Percentiles rank a stretch among this genome's conserved stretches.
These are phyloP conservation scores for Kodamaea sp. DNA, from an alignment of 1,139 yeast genomes.

Conservation along the genomic window DNA sequence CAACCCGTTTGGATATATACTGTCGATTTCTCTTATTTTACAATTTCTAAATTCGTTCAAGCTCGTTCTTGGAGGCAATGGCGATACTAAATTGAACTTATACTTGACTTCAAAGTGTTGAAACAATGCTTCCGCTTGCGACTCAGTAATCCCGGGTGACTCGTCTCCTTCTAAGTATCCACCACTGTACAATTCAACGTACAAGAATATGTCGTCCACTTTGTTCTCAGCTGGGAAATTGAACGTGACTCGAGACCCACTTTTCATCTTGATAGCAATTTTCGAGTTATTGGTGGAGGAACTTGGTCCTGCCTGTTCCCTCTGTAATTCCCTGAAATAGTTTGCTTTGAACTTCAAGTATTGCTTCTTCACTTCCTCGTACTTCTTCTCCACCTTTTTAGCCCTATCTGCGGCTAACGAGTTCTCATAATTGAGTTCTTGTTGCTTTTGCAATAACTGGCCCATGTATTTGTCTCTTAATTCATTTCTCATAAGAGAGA, in stretches of 20 bases:
- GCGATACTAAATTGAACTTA: conserved; percentile 36
- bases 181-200: conserved; percentile 44
- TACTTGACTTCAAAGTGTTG: conserved; percentile 26
- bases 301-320: neutral
- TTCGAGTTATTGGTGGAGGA: conserved; percentile 27
- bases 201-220: conserved; percentile 61
- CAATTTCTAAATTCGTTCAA: conserved; percentile 27
- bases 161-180: conserved; percentile 33
- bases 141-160: conserved; percentile 18
- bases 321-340: conserved; percentile 29
- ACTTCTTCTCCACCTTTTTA: conserved; percentile 30
- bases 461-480: conserved; percentile 60
- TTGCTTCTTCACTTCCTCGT: conserved; percentile 26
- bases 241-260: conserved; percentile 51
- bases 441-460: conserved; percentile 67
- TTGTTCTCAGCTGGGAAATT: conserved; percentile 47
- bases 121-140: conserved; percentile 23
- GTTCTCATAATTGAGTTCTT: conserved; percentile 74
- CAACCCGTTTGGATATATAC: conserved; percentile 46
- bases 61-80: conserved; percentile 40
- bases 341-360: conserved; percentile 49
- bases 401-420: conserved; percentile 61
- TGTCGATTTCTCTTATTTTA: conserved; percentile 30
- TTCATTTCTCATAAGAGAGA: conserved; percentile 59
- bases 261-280: conserved; percentile 58